Conservation (phyloP, 192 early-diverging fungal genomes). For the Thamnidium elegans region DNA sequence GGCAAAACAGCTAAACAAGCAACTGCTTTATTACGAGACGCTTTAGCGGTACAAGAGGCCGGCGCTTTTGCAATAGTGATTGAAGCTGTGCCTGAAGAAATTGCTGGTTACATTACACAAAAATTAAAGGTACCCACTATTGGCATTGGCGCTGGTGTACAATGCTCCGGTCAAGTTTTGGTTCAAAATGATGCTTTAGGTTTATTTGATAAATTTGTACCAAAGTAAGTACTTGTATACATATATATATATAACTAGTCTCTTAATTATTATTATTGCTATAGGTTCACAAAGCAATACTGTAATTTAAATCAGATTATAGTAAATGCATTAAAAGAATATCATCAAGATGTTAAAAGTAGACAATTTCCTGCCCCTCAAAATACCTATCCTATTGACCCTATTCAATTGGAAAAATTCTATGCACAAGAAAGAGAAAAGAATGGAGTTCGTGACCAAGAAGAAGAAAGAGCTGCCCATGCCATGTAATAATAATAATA, state of each 20-base stretch:
- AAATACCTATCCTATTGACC: slow-evolving; percentile 81
- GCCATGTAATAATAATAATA: slow-evolving; percentile 5
- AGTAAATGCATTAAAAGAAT: slow-evolving; percentile 68
- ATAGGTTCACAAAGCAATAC: slow-evolving; percentile 87
- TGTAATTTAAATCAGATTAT: slow-evolving; percentile 72
- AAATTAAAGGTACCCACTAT: slow-evolving; percentile 86
- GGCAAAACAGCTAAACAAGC: slow-evolving; percentile 83
- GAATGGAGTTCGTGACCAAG: not conserved
- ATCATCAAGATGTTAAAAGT: slow-evolving; percentile 72
- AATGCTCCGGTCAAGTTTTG: slow-evolving; percentile 91
- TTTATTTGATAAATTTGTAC: slow-evolving; percentile 86
- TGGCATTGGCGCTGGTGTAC: slow-evolving; percentile 91
- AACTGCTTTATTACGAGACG: slow-evolving; percentile 76
- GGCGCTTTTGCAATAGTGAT: slow-evolving; percentile 90
- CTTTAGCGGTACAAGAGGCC: slow-evolving; percentile 83
- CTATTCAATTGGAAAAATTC: slow-evolving; percentile 49
- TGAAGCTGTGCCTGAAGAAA: slow-evolving; percentile 88
- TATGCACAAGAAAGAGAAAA: slow-evolving; percentile 17
- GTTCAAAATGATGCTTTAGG: slow-evolving; percentile 91
- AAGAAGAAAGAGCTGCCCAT: slow-evolving; percentile 6
- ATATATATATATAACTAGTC: not conserved
- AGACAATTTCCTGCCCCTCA: slow-evolving; percentile 72
- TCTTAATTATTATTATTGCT: not conserved
- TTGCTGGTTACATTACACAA: slow-evolving; percentile 83
- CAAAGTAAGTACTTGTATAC: slow-evolving; percentile 57